Evolutionary conservation across 83 land plant genomes (phyloP), one percentile per base, ranked within the genome.

Genomic region (Picea mariana): DNA sequence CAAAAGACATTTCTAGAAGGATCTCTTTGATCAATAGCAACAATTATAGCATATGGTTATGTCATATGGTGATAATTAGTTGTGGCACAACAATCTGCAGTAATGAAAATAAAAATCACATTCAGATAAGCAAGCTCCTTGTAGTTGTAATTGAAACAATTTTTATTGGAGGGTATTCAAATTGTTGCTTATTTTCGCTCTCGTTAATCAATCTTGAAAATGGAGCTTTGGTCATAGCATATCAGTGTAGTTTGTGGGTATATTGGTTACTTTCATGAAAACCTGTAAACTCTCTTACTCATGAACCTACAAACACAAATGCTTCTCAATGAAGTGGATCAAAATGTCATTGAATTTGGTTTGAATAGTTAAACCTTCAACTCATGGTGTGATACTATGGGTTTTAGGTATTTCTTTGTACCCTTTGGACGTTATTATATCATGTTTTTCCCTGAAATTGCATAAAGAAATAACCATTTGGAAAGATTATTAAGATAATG

Each of bases 351-450:
- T 34, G 34, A 34, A 1, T 34, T 34, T 2, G 3, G 34, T 1
- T 34, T 34, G 34, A 34, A 34, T 1, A 34, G 34, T 34, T 34
- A 34, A 34, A 34, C 34, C 34, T 34, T 34, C 94, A 95, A n/a
- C 73, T 34, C 18, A 13, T 21, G 64, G 4, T 63, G 81, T 49
- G 17, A 52, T 92, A 62, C 42, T 80, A 31, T 21, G 26, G 38
- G 13, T 83, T 42, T 65, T 62, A 15, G 42, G 27, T 83, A 73
- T 15, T 47, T 73, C 20, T 44, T 61, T 83, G 11, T 34, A 21
- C 40, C n/a, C 17, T 18, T 31, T 62, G 18, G 77, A 80, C 12
- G 34, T 66, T n/a, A 38, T 11, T 52, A n/a, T 8, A 27, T 67
- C 16, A 34, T 24, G 79, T 55, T 17, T 11, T 68, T 20, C 18